Evolutionary conservation across 306 rosid species (phyloP).

Genomic region (Trichosanthes truncata): DNA sequence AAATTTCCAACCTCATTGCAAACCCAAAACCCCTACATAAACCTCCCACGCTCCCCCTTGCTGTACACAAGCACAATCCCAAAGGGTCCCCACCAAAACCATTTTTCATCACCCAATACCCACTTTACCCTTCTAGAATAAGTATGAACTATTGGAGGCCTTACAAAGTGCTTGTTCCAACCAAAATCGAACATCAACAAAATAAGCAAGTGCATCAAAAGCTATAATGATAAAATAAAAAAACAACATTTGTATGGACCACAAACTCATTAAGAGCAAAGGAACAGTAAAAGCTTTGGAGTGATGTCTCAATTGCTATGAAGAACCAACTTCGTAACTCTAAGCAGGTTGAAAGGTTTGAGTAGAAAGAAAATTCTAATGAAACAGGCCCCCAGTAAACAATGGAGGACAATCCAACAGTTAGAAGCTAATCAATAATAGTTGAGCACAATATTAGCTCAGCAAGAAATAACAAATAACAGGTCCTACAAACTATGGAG

Average conservation of each 20-base stretch:
- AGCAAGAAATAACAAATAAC: background rate
- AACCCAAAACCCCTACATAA: too few relatives aligned
- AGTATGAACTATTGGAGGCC: too few relatives aligned
- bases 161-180: background rate
- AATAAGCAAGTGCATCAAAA: background rate
- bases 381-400: background rate
- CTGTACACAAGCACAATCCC: too few relatives aligned
- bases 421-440: background rate
- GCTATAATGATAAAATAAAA: background rate
- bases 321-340: background rate
- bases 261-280: background rate
- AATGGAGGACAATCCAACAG: background rate
- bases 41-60: too few relatives aligned
- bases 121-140: too few relatives aligned
- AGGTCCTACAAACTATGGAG: background rate
- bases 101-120: too few relatives aligned
- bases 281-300: background rate
- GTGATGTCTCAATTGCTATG: background rate
- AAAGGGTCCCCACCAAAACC: too few relatives aligned
- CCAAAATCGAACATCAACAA: background rate
- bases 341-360: background rate
- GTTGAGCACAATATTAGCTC: background rate
- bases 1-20: too few relatives aligned
- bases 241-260: background rate
- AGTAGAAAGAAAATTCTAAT: background rate